These are phyloP conservation scores for Solanum chiquidenum DNA, from an alignment of 257 asterid genomes.

Conservation along the genomic window DNA sequence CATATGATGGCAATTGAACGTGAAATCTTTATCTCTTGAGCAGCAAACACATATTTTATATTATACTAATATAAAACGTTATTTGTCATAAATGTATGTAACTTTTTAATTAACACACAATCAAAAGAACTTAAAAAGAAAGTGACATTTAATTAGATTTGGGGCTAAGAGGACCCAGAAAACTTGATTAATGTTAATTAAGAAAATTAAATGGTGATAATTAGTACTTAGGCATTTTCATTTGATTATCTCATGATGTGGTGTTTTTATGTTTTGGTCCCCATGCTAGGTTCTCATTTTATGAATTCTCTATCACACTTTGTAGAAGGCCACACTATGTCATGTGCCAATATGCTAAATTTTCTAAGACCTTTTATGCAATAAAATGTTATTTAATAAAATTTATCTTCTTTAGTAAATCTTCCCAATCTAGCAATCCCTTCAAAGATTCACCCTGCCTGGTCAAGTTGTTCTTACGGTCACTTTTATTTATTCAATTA, in stretches of 20 bases:
- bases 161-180: neutral
- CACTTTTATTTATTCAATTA: too few relatives aligned
- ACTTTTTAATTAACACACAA: neutral
- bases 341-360: neutral
- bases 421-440: neutral
- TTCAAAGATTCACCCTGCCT: neutral
- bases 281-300: neutral
- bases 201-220: neutral
- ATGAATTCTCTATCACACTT: neutral
- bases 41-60: neutral
- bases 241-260: neutral
- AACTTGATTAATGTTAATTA: neutral
- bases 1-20: neutral
- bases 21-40: neutral
- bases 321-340: neutral
- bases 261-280: neutral
- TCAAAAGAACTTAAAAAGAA: neutral
- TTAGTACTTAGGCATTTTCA: neutral
- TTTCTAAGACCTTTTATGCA: neutral
- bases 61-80: neutral
- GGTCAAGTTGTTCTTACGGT: neutral
- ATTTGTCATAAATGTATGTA: neutral
- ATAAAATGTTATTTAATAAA: neutral
- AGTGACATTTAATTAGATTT: neutral
- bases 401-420: neutral